Evolutionary conservation across 139 green algal species (phyloP), one percentile per base, ranked within the genome.

Genomic region (Chlorella sp.): DNA sequence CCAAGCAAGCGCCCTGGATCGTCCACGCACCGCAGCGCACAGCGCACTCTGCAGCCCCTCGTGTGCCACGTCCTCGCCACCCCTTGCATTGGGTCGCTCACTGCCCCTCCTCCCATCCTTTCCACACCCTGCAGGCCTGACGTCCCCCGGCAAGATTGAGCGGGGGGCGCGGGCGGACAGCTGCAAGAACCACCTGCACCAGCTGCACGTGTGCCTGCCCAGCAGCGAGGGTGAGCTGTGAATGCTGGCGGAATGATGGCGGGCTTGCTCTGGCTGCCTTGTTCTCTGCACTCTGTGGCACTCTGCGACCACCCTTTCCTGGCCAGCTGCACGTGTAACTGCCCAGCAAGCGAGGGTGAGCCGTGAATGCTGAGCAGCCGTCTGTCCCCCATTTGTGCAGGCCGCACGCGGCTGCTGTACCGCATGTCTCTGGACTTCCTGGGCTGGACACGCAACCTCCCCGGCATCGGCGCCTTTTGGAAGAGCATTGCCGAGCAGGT

Each of bases 351-450:
- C n/a, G n/a, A n/a, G n/a, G n/a, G n/a, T n/a, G n/a, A n/a, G n/a
- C n/a, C n/a, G n/a, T n/a, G n/a, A n/a, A n/a, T n/a, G n/a, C n/a
- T n/a, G n/a, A n/a, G n/a, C n/a, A n/a, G 47, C 32, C 30, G 34
- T 13, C 2, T 76, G 70, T n/a, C n/a, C 64, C 5, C 21, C n/a
- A 30, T 60, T 20, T 39, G n/a, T n/a, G 60, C 78, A 23, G 95
- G 96, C 47, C 90, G 94, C 82, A 99, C 97, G 13, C 91, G 97
- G 25, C 89, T 99, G 89, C 93, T 99, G 68, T 99, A 99, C 91
- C 92, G 96, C 80, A 99, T 99, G 97, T 91, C 70, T 67, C 89
- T 99, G 56, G 97, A 99, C 91, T 99, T 99, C 88, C 80, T 98
- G 84, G 65, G 81, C 26, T 99, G 96, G 95, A 81, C 93, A 6